Evolutionary conservation across 495 filamentous ascomycete species (phyloP).

Genomic region (Neurospora sp.): DNA sequence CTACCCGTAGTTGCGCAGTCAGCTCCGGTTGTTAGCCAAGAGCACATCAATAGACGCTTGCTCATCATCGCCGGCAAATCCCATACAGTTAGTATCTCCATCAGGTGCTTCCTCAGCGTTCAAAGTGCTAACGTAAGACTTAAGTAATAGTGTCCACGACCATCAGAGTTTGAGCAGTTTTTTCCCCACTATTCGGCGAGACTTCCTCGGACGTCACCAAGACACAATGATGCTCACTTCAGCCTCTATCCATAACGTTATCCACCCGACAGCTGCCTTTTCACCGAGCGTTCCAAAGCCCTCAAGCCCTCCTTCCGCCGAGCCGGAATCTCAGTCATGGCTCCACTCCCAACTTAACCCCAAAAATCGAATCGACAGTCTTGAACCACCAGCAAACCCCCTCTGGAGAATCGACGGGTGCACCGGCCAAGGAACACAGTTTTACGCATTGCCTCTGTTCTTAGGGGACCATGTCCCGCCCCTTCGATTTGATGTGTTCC

Average conservation of each 20-base stretch:
- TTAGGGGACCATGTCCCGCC: conserved; percentile 25
- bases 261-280: conserved; percentile 41
- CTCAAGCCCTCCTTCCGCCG: background rate
- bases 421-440: conserved; percentile 39
- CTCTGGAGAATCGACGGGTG: conserved; percentile 41
- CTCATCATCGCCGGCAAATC: background rate
- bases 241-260: conserved; percentile 32
- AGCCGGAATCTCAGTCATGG: conserved; percentile 17
- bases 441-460: conserved; percentile 35
- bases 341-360: conserved; percentile 34
- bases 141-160: background rate
- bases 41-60: background rate
- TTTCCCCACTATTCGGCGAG: background rate
- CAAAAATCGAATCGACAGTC: conserved; percentile 42
- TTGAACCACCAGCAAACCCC: conserved; percentile 27
- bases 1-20: background rate
- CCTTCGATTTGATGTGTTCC: conserved; percentile 39
- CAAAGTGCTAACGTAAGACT: background rate
- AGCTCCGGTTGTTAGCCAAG: background rate
- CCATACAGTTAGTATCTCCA: background rate
- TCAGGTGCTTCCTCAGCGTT: background rate
- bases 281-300: conserved; percentile 5
- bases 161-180: background rate
- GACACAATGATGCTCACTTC: conserved; percentile 33
- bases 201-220: background rate